Evolutionary conservation across 2,329 filamentous ascomycete genomes (phyloP), one percentile per base, ranked within the genome.

Genomic region (Leptographium galeiforme): DNA sequence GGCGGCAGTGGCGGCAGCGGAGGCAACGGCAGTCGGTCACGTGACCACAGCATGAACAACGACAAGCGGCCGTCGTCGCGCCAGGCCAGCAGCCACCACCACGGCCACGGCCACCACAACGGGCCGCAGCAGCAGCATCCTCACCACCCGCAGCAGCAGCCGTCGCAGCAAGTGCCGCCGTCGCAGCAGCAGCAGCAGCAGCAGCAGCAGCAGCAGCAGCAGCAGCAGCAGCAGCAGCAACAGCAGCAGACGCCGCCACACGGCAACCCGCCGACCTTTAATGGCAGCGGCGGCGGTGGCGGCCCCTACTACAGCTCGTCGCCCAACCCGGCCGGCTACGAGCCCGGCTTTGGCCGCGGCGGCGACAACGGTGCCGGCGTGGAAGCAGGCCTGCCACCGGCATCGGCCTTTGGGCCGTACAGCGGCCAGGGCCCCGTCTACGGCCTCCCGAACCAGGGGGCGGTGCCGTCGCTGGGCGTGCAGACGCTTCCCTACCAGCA

Each of bases 1-100:
- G 66, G 70, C 12, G 69, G 69, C 6, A 67, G 66, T 43, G 61
- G 63, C 38, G 45, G 34, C 19, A 65, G 68, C 36, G 63, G 67
- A 39, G 63, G 60, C 56, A 61, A 64, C 46, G 66, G 69, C 39
- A 66, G 70, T 12, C 70, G 69, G 52, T 71, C 73, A 44, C 72
- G 72, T 32, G 73, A 75, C 36, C 70, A 72, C 56, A 62, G 62
- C n/a, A 66, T 66, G 34, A 73, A 71, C 53, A 68, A 70, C 55
- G 74, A 78, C 52, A 72, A 77, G 41, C 75, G 79, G 50, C 78
- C 79, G 33, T 67, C 70, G 13, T 81, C 79, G 11, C 70, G 78
- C 46, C 79, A 82, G 55, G 68, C 74, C 40, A 74, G 69, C 59
- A 63, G 64, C 41, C 73, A 73, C 52, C 64, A 70, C 44, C 63